phyloP scores from a whole-genome alignment of 306 rosid genomes.

The Citrullus colocynthis region DNA sequence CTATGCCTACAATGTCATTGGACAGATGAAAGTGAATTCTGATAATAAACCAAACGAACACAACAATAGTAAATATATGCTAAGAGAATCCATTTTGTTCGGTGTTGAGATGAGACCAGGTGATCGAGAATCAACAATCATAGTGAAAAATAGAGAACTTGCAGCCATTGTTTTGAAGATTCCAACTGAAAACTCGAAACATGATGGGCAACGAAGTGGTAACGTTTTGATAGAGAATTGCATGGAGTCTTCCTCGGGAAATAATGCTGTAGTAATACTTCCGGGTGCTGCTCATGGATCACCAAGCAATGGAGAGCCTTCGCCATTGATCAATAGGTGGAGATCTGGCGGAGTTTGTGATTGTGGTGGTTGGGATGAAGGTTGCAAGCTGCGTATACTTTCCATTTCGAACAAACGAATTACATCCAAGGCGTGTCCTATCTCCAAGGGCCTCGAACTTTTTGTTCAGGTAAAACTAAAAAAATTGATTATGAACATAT shows the following conservation, averaged over 20 bases:
- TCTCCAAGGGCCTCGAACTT: constrained; percentile 38
- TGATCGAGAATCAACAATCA: constrained; percentile 28
- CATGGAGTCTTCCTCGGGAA: constrained; percentile 27
- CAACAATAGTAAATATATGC: constrained; percentile 18
- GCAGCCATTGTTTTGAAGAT: constrained; percentile 57
- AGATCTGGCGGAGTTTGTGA: constrained; percentile 71
- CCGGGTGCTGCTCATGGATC: constrained; percentile 71
- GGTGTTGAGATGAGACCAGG: constrained; percentile 39
- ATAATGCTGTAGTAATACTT: constrained; percentile 43
- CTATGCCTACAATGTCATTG: constrained; percentile 53
- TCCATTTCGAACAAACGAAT: constrained; percentile 29
- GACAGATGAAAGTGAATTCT: constrained; percentile 62
- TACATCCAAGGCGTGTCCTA: constrained; percentile 16
- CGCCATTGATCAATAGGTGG: constrained; percentile 69
- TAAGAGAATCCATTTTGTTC: constrained; percentile 45
- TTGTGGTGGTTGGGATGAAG: constrained; percentile 98
- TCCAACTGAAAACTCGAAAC: constrained; percentile 27
- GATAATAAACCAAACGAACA: constrained; percentile 21
- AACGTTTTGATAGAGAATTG: constrained; percentile 18
- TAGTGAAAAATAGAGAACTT: constrained; percentile 43
- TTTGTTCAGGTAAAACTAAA: constrained; percentile 39
- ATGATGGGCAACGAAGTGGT: constrained; percentile 12
- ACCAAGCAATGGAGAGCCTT: constrained; percentile 61
- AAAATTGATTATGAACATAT: neutral
- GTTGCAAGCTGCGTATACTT: constrained; percentile 73